Evolutionary conservation across 768 basidiomycete species (phyloP).

Genomic region (Russula earlei): DNA sequence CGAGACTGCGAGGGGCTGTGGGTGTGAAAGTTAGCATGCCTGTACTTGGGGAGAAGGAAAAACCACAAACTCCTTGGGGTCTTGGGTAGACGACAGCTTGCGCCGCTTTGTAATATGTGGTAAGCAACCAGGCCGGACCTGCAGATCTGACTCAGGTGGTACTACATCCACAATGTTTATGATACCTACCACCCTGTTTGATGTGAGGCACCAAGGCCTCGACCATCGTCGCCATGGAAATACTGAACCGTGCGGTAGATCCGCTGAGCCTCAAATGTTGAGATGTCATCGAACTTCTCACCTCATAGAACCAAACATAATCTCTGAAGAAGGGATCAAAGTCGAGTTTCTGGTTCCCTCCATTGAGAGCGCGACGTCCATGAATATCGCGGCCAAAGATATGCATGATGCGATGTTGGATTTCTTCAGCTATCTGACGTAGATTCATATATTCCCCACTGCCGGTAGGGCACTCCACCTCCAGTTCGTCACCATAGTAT

Average conservation of each 20-base stretch:
- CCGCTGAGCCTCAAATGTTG: background rate
- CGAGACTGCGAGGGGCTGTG: slow-evolving; percentile 76
- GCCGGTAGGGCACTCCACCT: slow-evolving; percentile 94
- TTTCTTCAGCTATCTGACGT: slow-evolving; percentile 88
- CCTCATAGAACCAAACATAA: slow-evolving; percentile 95
- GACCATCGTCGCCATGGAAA: slow-evolving; percentile 91
- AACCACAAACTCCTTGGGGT: slow-evolving; percentile 78
- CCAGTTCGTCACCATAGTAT: slow-evolving; percentile 89
- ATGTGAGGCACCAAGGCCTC: slow-evolving; percentile 93
- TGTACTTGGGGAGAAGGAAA: background rate
- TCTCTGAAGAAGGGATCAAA: slow-evolving; percentile 93
- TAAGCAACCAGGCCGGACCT: slow-evolving; percentile 88
- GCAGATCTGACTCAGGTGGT: background rate
- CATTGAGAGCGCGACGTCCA: slow-evolving; percentile 85
- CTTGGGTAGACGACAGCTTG: slow-evolving; percentile 81
- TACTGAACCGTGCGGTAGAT: slow-evolving; percentile 39
- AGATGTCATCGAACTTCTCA: slow-evolving; percentile 22
- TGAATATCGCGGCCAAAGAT: slow-evolving; percentile 91
- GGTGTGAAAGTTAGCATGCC: slow-evolving; percentile 7
- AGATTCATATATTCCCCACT: slow-evolving; percentile 98
- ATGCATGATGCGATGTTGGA: slow-evolving; percentile 98
- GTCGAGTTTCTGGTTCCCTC: slow-evolving; percentile 79
- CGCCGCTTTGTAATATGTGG: slow-evolving; percentile 85
- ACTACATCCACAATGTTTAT: background rate
- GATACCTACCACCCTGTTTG: slow-evolving; percentile 85